These are phyloP conservation scores for Ophiocordyceps robertsii DNA, from an alignment of 2,329 filamentous ascomycete genomes.

Conservation along the genomic window DNA sequence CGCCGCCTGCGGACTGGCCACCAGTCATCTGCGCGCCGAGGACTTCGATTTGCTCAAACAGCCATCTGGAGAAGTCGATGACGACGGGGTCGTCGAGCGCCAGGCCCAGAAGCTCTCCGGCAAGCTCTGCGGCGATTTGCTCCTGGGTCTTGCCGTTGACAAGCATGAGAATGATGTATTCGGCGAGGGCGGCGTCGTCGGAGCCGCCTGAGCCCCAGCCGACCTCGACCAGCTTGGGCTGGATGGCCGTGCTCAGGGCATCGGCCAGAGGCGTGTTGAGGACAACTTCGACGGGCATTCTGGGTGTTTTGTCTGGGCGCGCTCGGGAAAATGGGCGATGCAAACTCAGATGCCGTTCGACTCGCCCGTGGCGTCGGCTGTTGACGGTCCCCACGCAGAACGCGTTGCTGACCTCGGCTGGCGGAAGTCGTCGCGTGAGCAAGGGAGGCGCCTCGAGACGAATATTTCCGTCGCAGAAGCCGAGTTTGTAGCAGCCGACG, in stretches of 20 bases:
- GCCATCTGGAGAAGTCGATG: constrained; percentile 75
- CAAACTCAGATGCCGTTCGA: background rate
- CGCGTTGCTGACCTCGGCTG: constrained; percentile 1
- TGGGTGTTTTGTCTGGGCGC: constrained; percentile 10
- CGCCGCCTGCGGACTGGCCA: constrained; percentile 16
- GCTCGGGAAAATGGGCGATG: background rate
- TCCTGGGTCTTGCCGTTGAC: constrained; percentile 88
- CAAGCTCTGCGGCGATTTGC: constrained; percentile 77
- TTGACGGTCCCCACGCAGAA: background rate
- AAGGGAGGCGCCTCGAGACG: background rate
- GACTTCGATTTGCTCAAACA: constrained; percentile 73
- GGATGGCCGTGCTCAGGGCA: constrained; percentile 68
- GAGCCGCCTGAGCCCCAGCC: constrained; percentile 74
- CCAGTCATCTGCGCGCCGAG: constrained; percentile 53
- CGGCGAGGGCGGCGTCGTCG: constrained; percentile 72
- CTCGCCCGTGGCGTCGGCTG: constrained; percentile 4
- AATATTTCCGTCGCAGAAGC: background rate
- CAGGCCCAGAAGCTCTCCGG: constrained; percentile 72
- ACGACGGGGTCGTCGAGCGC: constrained; percentile 72
- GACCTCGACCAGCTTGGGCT: constrained; percentile 82
- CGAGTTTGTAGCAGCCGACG: background rate
- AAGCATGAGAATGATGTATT: constrained; percentile 96
- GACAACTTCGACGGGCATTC: constrained; percentile 66
- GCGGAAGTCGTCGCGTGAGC: background rate
- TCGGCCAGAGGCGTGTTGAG: constrained; percentile 74